These are phyloP conservation scores for Eucalyptus tenuipes DNA, from an alignment of 345 rosid species.

Conservation along the genomic window DNA sequence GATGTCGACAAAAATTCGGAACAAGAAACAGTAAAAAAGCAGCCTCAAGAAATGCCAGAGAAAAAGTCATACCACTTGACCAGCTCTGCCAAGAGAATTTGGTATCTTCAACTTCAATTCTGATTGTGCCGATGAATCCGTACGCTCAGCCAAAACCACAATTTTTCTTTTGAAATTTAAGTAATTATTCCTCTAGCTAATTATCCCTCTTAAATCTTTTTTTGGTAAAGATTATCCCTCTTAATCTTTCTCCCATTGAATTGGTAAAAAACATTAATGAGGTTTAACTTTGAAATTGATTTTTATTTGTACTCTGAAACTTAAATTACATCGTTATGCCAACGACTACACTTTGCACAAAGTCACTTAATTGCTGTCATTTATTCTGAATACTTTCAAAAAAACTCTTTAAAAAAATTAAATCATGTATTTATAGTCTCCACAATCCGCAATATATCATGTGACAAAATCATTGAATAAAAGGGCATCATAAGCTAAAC, in stretches of 20 bases:
- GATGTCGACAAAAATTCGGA: neutral
- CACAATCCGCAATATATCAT: neutral
- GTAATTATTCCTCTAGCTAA: neutral
- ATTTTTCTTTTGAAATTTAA: neutral
- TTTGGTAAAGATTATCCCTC: neutral
- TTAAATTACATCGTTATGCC: neutral
- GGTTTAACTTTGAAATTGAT: neutral
- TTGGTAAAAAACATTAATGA: neutral
- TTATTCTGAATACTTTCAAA: neutral
- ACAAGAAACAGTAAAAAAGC: neutral
- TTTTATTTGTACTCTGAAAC: neutral
- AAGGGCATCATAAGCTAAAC: neutral
- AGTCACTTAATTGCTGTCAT: neutral
- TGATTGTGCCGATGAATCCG: neutral
- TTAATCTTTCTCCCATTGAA: neutral
- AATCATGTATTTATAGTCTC: neutral
- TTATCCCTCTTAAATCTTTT: neutral
- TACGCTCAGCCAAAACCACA: neutral
- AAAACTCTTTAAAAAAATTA: neutral
- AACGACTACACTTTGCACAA: neutral
- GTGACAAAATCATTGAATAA: neutral
- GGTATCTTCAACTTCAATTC: neutral
- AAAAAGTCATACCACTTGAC: neutral
- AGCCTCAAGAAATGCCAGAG: neutral
- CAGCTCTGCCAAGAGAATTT: neutral